phyloP scores from a whole-genome alignment of 1,284 basidiomycete species.

The Ceratobasidium sp. region DNA sequence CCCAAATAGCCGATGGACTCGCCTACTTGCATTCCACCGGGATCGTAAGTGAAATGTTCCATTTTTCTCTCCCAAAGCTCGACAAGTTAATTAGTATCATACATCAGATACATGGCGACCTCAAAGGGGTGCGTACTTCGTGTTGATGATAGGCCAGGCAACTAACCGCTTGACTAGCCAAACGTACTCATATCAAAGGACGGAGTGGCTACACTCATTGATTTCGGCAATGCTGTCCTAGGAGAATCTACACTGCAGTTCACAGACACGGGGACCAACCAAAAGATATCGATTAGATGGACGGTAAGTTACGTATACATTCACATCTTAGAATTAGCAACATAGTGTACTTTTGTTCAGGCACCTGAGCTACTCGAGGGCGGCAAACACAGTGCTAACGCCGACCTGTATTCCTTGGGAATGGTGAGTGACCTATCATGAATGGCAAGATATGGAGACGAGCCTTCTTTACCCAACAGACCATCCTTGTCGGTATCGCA shows the following conservation, averaged over 20 bases:
- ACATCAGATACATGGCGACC: slow-evolving; percentile 18
- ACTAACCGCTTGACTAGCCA: not conserved
- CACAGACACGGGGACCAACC: not conserved
- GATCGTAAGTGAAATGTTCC: not conserved
- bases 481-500: not conserved
- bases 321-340: not conserved
- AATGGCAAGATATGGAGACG: not conserved
- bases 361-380: slow-evolving; percentile 4
- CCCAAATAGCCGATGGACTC: not conserved
- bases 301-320: not conserved
- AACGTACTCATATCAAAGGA: slow-evolving; percentile 12
- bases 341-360: not conserved
- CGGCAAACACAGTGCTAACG: not conserved
- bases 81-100: not conserved
- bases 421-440: not conserved
- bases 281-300: not conserved
- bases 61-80: too few species aligned
- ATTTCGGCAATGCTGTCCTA: slow-evolving; percentile 23
- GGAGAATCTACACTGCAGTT: not conserved
- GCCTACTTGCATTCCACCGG: slow-evolving; percentile 18
- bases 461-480: not conserved
- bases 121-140: not conserved
- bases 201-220: not conserved
- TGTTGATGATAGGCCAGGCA: not conserved
- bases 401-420: slow-evolving; percentile 9